These are phyloP conservation scores for Psidium friedrichsthalianum DNA, from an alignment of 345 rosid genomes.

Conservation along the genomic window DNA sequence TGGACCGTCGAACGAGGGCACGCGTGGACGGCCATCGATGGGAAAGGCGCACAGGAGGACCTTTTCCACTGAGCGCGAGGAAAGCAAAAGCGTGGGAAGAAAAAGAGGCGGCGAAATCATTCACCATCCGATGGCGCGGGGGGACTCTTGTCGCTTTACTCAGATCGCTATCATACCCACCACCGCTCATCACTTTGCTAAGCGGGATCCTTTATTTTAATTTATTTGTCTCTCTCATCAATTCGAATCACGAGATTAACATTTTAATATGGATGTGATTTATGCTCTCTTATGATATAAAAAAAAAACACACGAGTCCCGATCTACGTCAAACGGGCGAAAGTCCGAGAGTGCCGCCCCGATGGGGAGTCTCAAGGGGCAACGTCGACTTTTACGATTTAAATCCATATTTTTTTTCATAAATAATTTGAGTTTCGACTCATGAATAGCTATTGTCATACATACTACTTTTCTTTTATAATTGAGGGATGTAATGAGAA, in stretches of 20 bases:
- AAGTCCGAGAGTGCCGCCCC: too few relatives aligned
- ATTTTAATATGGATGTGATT: neutral
- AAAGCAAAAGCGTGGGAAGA: neutral
- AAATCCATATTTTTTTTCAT: too few relatives aligned
- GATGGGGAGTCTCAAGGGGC: too few relatives aligned
- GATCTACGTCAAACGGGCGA: too few relatives aligned
- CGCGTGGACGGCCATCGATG: neutral
- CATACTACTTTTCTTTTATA: too few relatives aligned
- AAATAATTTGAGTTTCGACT: too few relatives aligned
- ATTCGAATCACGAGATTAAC: neutral
- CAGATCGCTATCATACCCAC: neutral
- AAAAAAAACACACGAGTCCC: too few relatives aligned
- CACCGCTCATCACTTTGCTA: fast-evolving
- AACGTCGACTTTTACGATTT: too few relatives aligned
- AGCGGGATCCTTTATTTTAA: neutral
- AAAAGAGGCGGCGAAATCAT: neutral
- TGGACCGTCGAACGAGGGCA: neutral
- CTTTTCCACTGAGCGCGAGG: neutral
- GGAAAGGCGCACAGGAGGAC: neutral
- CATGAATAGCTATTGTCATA: too few relatives aligned
- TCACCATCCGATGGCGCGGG: fast-evolving
- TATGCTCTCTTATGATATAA: too few relatives aligned
- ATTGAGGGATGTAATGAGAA: too few relatives aligned
- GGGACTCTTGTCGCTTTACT: neutral
- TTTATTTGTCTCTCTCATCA: neutral